These are phyloP conservation scores for Yarrowia keelungensis DNA, from an alignment of 805 yeast species.

Conservation along the genomic window DNA sequence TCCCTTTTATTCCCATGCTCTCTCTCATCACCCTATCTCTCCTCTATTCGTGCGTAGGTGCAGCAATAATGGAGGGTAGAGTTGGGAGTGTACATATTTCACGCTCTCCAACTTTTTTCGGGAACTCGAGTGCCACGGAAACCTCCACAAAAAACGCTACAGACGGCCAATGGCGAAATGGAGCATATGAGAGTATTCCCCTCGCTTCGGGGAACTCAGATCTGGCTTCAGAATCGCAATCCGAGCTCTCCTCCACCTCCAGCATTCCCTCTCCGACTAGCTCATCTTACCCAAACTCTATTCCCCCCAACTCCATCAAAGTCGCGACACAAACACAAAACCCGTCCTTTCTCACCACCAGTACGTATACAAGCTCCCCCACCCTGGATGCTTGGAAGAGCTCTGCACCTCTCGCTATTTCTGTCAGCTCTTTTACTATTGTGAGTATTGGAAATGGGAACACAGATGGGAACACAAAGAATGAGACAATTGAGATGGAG, in stretches of 20 bases:
- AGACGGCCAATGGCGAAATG: background rate
- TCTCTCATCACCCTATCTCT: background rate
- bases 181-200: background rate
- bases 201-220: background rate
- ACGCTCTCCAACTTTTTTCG: slow-evolving; percentile 14
- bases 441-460: background rate
- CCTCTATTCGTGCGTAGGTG: background rate
- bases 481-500: too few relatives aligned
- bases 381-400: slow-evolving; percentile 1
- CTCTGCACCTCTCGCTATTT: background rate
- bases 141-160: too few relatives aligned
- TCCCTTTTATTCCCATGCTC: background rate
- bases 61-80: slow-evolving; percentile 22
- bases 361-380: background rate
- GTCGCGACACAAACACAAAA: background rate
- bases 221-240: background rate
- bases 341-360: too few relatives aligned
- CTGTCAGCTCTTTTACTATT: slow-evolving; percentile 12
- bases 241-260: background rate
- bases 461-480: too few relatives aligned
- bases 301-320: background rate
- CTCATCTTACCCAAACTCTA: background rate
- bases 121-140: background rate
- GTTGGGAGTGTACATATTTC: background rate
- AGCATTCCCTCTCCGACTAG: background rate